Base-by-base conservation (phyloP, 1,284 basidiomycete species). In the Trichosporon asahii region DNA sequence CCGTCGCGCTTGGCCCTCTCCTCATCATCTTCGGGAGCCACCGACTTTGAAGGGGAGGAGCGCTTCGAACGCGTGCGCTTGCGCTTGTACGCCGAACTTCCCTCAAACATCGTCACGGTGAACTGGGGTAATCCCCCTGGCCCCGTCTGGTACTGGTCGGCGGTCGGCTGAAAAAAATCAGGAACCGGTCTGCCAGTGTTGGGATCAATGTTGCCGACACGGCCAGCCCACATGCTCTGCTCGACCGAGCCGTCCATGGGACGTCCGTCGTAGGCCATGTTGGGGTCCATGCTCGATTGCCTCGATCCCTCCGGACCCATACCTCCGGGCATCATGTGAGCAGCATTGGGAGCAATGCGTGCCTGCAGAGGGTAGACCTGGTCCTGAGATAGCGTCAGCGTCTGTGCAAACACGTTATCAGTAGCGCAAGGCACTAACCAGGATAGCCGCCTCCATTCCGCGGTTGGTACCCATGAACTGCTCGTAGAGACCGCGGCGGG, bases 401-500 rank as follows among this genome's bases (percentile, higher is more conserved):
- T 27, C 21, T 23, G 63, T 12, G n/a, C 21, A 44, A 25, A 46
- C 61, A 23, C n/a, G 27, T 44, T 33, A 9, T n/a, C 40, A 18
- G 15, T 21, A 31, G 31, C 33, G 31, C 49, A 4, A 35, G 65
- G 35, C 44, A 70, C 73, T 67, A 49, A 74, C 73, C 67, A 74
- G 65, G n/a, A 76, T 70, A 12, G 78, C 75, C 3, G 75, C 75
- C 61, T 78, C 76, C 68, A 83, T 70, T 9, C 81, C 78, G 9
- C 79, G 77, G 55, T 83, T 78, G 66, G 78, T 76, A 2, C 81
- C 82, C 25, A 83, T 83, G 65, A 95, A 95, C 80, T 96, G 93
- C 77, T 95, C 93, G 80, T 90, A 95, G 33, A 96, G 86, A 72
- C 89, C 90, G 69, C 90, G 87, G 77, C 90, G 91, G 11, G 91